These are phyloP conservation scores for Fusarium brachygibbosum DNA, from an alignment of 2,329 filamentous ascomycete species.

Conservation along the genomic window DNA sequence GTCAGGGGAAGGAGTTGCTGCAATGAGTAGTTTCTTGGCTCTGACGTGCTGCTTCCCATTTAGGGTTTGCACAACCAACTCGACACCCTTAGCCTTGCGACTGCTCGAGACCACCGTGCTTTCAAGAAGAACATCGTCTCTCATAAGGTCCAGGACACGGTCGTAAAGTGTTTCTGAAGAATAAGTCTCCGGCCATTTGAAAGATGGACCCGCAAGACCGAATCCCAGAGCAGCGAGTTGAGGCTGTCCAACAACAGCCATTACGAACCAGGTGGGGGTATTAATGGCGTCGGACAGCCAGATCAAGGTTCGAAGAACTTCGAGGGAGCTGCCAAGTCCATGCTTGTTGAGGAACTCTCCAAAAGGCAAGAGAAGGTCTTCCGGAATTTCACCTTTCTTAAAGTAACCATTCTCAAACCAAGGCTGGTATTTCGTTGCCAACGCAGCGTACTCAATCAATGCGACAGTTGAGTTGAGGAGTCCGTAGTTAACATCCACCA, in stretches of 20 bases:
- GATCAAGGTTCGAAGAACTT: constrained; percentile 16
- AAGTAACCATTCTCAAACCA: constrained; percentile 40
- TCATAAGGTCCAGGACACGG: constrained; percentile 12
- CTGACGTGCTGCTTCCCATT: constrained; percentile 21
- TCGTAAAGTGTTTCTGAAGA: constrained; percentile 31
- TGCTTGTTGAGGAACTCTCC: constrained; percentile 29
- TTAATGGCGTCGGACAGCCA: constrained; percentile 25
- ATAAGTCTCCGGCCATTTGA: constrained; percentile 25
- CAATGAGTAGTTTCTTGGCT: constrained; percentile 50
- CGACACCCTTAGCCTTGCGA: not conserved
- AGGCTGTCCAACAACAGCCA: constrained; percentile 32
- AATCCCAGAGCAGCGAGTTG: constrained; percentile 23
- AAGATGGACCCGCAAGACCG: constrained; percentile 12
- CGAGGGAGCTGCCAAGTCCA: constrained; percentile 2
- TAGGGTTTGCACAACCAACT: constrained; percentile 28
- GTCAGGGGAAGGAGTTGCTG: constrained; percentile 45
- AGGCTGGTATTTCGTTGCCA: constrained; percentile 30
- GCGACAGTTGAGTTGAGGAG: constrained; percentile 1
- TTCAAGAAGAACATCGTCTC: constrained; percentile 24
- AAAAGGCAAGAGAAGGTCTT: constrained; percentile 30
- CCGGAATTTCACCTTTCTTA: constrained; percentile 8
- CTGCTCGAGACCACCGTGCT: constrained; percentile 26
- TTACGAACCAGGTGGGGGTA: constrained; percentile 29
- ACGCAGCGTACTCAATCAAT: constrained; percentile 1
- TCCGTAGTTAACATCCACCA: constrained; percentile 22